Conservation (phyloP, 495 filamentous ascomycete genomes). For the Penicillium herquei region DNA sequence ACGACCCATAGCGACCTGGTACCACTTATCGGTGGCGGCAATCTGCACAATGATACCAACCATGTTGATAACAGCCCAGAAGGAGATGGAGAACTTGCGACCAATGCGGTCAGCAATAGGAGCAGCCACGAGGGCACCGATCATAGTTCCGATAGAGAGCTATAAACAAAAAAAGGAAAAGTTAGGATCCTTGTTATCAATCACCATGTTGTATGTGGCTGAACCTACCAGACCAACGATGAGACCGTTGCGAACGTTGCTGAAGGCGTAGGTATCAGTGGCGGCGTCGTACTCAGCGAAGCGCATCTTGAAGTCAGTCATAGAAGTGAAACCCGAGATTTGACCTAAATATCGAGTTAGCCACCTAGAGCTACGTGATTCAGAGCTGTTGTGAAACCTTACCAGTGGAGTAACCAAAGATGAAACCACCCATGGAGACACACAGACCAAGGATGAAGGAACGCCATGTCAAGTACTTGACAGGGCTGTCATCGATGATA, state of each 20-base stretch:
- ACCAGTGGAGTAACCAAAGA: conserved; percentile 74
- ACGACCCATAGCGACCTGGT: conserved; percentile 53
- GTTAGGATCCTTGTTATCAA: conserved; percentile 3
- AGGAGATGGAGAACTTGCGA: conserved; percentile 49
- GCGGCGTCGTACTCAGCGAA: conserved; percentile 41
- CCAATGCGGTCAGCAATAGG: conserved; percentile 55
- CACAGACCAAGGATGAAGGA: conserved; percentile 52
- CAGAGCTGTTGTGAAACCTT: conserved; percentile 18
- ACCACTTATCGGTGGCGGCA: conserved; percentile 53
- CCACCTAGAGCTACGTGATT: neutral
- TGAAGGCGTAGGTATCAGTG: conserved; percentile 44
- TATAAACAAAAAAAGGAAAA: conserved; percentile 8
- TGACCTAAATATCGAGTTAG: conserved; percentile 34
- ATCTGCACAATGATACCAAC: conserved; percentile 70
- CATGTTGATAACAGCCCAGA: conserved; percentile 62
- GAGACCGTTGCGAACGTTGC: conserved; percentile 54
- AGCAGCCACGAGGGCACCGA: conserved; percentile 64
- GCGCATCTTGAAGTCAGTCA: conserved; percentile 50
- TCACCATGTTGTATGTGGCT: neutral
- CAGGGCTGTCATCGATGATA: conserved; percentile 46
- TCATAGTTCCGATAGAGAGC: conserved; percentile 65
- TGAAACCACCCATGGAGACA: conserved; percentile 70
- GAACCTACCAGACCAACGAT: conserved; percentile 54
- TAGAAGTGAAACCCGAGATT: conserved; percentile 60
- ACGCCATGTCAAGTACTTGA: conserved; percentile 48